A percentile compares a stretch with the other conserved stretches of the same genome.
These are phyloP conservation scores for Penicillium paneum DNA, from an alignment of 2,329 filamentous ascomycete genomes.

Conservation along the genomic window DNA sequence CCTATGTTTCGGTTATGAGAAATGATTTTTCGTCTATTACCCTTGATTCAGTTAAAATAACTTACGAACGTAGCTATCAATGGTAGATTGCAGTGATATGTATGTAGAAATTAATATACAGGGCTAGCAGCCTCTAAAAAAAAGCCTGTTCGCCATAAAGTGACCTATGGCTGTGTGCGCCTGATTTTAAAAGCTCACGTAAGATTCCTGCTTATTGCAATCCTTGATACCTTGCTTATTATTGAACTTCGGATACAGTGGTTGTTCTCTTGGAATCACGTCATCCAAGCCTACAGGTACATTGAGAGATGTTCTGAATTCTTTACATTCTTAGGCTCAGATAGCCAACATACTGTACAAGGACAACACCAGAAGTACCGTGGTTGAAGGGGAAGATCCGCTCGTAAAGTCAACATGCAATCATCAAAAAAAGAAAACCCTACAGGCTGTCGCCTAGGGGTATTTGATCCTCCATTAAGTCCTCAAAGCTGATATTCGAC, in stretches of 20 bases:
- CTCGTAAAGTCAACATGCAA: slow-evolving; percentile 6
- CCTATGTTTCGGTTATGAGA: not conserved
- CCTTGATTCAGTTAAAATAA: not conserved
- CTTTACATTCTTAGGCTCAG: not conserved
- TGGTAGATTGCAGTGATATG: no score
- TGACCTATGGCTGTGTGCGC: no score
- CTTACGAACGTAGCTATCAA: not conserved
- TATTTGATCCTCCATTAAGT: slow-evolving; percentile 5
- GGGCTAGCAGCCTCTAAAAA: no score
- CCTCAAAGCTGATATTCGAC: not conserved
- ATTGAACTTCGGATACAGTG: no score
- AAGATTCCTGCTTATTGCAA: no score
- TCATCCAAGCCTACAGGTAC: not conserved
- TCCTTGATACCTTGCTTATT: no score
- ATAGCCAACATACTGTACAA: not conserved
- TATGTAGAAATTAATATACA: no score
- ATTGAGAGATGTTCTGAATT: not conserved
- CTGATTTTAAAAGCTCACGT: no score
- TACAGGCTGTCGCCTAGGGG: slow-evolving; percentile 2
- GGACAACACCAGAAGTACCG: not conserved
- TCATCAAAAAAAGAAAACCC: not conserved
- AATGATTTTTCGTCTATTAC: not conserved
- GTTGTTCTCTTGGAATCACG: not conserved
- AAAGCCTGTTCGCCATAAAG: no score
- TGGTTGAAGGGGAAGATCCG: not conserved